Conservation (phyloP, 163 green algal species). For the Prototheca stagnorum region DNA sequence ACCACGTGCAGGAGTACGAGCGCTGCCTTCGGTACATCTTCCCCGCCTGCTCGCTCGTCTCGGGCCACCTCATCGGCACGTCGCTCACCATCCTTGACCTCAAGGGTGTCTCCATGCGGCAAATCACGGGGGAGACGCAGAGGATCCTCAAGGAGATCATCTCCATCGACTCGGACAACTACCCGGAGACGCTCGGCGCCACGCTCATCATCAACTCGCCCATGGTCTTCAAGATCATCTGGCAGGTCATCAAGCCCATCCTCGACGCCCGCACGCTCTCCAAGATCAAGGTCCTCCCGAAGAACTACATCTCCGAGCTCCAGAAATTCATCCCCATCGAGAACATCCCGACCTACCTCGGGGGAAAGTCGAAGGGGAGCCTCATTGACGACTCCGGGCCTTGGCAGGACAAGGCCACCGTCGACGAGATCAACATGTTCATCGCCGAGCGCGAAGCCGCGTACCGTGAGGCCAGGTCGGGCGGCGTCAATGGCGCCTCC, state of each 20-base stretch:
- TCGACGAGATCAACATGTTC: too few relatives aligned
- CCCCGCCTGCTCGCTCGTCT: conserved; percentile 50
- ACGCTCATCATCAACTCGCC: conserved; percentile 84
- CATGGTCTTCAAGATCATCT: conserved; percentile 69
- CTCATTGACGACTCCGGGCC: conserved; percentile 74
- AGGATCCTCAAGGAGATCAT: conserved; percentile 56
- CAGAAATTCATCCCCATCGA: conserved; percentile 56
- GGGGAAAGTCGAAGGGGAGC: conserved; percentile 50
- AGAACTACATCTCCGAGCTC: conserved; percentile 54
- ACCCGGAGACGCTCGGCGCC: conserved; percentile 77
- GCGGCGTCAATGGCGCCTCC: too few relatives aligned
- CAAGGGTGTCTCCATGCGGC: conserved; percentile 63
- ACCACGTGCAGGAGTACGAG: conserved; percentile 85
- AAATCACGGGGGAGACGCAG: conserved; percentile 64
- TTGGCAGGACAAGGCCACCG: too few relatives aligned
- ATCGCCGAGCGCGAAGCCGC: too few relatives aligned
- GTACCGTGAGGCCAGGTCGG: too few relatives aligned
- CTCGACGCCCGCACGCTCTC: conserved; percentile 63
- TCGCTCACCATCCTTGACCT: conserved; percentile 82
- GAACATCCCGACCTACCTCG: conserved; percentile 70
- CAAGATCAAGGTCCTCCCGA: conserved; percentile 72
- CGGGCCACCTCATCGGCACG: conserved; percentile 51
- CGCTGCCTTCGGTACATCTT: conserved; percentile 65
- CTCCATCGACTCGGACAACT: conserved; percentile 59
- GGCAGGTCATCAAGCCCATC: conserved; percentile 56